Conservation (phyloP, 2,329 filamentous ascomycete species). For the Scytalidium sp. region DNA sequence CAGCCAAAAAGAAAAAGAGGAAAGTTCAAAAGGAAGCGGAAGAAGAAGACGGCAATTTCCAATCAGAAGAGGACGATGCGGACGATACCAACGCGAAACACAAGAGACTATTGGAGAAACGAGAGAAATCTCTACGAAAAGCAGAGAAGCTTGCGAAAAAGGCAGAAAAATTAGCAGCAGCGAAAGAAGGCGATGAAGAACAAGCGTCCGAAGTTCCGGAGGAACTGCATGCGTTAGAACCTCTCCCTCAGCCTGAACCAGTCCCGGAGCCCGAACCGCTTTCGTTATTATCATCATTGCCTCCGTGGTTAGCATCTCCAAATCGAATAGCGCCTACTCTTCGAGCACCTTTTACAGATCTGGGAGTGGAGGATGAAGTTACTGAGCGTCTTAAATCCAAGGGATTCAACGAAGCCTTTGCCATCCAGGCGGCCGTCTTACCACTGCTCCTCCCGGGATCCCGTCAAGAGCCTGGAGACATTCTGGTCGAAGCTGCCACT, state of each 20-base stretch:
- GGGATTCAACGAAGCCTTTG: conserved; percentile 69
- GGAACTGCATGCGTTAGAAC: conserved; percentile 70
- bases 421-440: conserved; percentile 76
- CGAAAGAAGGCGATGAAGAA: conserved; percentile 28
- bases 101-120: conserved; percentile 52
- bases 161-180: conserved; percentile 25
- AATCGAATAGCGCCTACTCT: conserved; percentile 63
- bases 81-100: conserved; percentile 25
- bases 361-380: conserved; percentile 61
- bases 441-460: conserved; percentile 72
- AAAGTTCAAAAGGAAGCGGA: conserved; percentile 10
- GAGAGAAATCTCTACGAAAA: conserved; percentile 51
- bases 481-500: conserved; percentile 89
- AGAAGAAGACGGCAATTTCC: conserved; percentile 14
- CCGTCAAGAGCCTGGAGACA: conserved; percentile 64
- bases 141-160: conserved; percentile 37
- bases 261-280: conserved; percentile 53
- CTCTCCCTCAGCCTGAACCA: conserved; percentile 74
- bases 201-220: conserved; percentile 25
- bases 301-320: conserved; percentile 76
- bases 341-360: conserved; percentile 56
- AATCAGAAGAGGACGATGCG: conserved; percentile 12
- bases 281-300: conserved; percentile 74
- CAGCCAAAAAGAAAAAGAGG: conserved; percentile 12
- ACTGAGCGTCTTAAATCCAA: conserved; percentile 63